Percentiles rank a stretch among this genome's conserved stretches.
Evolutionary conservation across 352 stramenopile genomes (phyloP).

Genomic region (Phytopythium vexans): DNA sequence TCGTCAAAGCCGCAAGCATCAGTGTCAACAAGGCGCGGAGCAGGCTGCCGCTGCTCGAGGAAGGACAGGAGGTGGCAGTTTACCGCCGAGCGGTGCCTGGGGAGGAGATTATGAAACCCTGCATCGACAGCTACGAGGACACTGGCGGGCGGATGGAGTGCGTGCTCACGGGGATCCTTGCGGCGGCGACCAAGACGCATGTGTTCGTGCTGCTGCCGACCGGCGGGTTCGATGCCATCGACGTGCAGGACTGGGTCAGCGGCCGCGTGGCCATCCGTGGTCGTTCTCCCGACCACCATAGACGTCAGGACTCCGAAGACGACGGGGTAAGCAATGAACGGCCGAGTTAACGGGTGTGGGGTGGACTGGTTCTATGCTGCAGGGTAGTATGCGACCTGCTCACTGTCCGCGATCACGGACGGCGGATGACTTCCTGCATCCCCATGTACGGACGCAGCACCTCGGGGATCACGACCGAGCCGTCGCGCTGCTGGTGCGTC

Average conservation of each 20-base stretch:
- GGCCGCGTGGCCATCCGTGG: slow-evolving; percentile 28
- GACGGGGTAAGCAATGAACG: too few species aligned
- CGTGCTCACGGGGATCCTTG: slow-evolving; percentile 43
- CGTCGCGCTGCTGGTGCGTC: slow-evolving; percentile 78
- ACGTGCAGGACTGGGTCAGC: slow-evolving; percentile 39
- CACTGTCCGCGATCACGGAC: neutral
- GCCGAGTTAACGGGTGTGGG: too few species aligned
- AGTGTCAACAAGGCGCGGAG: slow-evolving; percentile 12
- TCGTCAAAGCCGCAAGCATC: neutral
- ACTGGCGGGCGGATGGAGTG: slow-evolving; percentile 10
- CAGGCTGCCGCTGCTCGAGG: slow-evolving; percentile 36
- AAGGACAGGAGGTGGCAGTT: slow-evolving; percentile 55
- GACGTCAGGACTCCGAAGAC: too few species aligned
- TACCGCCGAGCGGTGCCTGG: slow-evolving; percentile 14
- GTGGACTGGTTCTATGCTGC: too few species aligned
- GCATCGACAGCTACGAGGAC: neutral
- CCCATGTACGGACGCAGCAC: slow-evolving; percentile 82
- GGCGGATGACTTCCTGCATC: slow-evolving; percentile 61
- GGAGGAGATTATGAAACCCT: neutral
- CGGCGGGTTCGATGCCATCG: slow-evolving; percentile 38
- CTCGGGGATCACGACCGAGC: slow-evolving; percentile 72
- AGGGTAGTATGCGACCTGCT: too few species aligned
- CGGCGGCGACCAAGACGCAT: slow-evolving; percentile 33
- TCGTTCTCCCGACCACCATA: too few species aligned
- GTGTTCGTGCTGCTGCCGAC: slow-evolving; percentile 40